Conservation (phyloP, 179 eudicot genomes). For the Drosera spatulata region DNA sequence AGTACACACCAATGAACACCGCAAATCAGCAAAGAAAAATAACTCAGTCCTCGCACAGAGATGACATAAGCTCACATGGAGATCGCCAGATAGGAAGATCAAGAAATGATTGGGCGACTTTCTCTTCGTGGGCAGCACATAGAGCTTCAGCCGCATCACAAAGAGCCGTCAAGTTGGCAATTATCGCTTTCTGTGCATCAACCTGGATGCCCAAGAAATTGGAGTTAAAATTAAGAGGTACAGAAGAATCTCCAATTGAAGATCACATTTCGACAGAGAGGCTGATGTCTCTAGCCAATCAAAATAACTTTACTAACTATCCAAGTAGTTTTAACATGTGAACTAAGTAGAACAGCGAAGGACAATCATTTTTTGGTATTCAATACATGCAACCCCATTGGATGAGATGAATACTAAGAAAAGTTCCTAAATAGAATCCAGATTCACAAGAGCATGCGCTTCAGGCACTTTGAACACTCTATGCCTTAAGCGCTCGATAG, state of each 20-base stretch:
- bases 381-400: too few species aligned
- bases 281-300: not conserved
- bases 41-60: conserved; percentile 31
- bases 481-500: too few species aligned
- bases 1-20: too few species aligned
- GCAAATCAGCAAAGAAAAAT: too few species aligned
- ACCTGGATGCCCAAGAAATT: conserved; percentile 29
- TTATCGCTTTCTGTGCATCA: conserved; percentile 58
- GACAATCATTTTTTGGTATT: too few species aligned
- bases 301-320: too few species aligned
- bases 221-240: not conserved
- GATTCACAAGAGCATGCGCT: too few species aligned
- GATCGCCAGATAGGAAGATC: conserved; percentile 62
- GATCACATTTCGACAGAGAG: not conserved
- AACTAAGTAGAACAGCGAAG: too few species aligned
- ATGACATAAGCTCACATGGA: conserved; percentile 47
- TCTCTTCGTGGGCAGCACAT: conserved; percentile 46
- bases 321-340: too few species aligned
- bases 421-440: too few species aligned
- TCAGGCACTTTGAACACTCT: too few species aligned
- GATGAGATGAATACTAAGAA: too few species aligned
- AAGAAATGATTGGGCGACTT: conserved; percentile 19
- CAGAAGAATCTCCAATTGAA: not conserved
- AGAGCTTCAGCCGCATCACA: conserved; percentile 67
- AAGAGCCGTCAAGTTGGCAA: conserved; percentile 35